Base-by-base conservation (phyloP, 305 asterid genomes). In the Fraxinus albicans region DNA sequence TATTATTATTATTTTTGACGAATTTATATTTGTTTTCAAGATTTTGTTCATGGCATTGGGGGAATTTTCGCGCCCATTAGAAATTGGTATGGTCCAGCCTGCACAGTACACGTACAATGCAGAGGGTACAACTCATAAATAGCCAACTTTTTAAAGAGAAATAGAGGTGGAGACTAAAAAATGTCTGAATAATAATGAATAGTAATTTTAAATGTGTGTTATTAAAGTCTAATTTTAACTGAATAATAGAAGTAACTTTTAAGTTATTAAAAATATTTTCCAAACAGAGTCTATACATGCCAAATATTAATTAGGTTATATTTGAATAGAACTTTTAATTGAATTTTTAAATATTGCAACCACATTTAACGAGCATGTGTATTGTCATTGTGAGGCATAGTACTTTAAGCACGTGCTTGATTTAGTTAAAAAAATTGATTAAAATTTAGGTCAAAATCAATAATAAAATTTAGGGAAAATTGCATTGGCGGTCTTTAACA, bases 11-110 rank as follows among this genome's bases (percentile, higher is more conserved):
- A 36, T 53, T 50, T 34, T 5, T 55, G 79, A 42, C 79, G 60
- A 55, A 3, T 19, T 72, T 50, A 15, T 83, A 31, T 38, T 80
- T 47, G 81, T 77, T 65, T 55, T 47, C 29, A n/a, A 65, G 19
- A 75, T 50, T 78, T 78, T 78, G 67, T 76, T 40, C 6, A 8
- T 25, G 17, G 19, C 40, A 10, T 44, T 21, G 69, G 3, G 25
- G 31, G 19, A 10, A 15, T 50, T 76, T 36, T 67, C 78, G 81
- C 67, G 85, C 85, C 77, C 23, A 25, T 36, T 63, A 82, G 34
- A 77, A 42, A 8, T 44, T 29, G 78, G 70, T 42, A 47, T 80
- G 8, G 82, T 69, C 35, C 27, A 9, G 69, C 12, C 33, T 33
- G 36, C 67, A 81, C 17, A 17, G 73, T 44, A 42, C 67, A 27